Base-by-base conservation (phyloP, 2,329 filamentous ascomycete genomes). In the Coniochaeta ligniaria region DNA sequence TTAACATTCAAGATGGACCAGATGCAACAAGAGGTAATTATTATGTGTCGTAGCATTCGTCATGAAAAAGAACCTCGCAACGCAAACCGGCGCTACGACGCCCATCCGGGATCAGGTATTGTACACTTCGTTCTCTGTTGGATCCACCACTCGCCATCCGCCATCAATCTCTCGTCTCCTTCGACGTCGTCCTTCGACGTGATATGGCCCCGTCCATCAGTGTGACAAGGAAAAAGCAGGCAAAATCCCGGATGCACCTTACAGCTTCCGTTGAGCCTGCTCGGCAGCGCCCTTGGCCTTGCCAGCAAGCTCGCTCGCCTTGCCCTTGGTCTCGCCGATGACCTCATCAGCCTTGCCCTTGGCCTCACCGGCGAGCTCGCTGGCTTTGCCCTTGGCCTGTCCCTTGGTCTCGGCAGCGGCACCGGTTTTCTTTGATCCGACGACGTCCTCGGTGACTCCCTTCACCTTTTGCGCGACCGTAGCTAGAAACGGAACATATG, bases 391-490 rank as follows among this genome's bases (percentile, higher is more conserved):
- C 14, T 71, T 70, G 2, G 73, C 70, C 63, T 76, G 72, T 59
- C 70, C 70, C 22, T 65, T 66, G 55, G 67, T 54, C 3, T 80
- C 69, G 6, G 74, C 66, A 14, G 73, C 71, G 28, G 74, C 74
- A 31, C 80, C 73, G 71, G 83, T 83, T 58, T 78, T 74, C 69
- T 85, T 85, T 61, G 74, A 9, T 14, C 24, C 56, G 35, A 38
- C 68, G 11, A 76, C 71, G 41, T 36, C 31, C 54, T 57, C 35
- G 54, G 14, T 57, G 54, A 57, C 54, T 24, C 38, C 31, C 31
- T 57, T 57, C 8, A 26, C 54, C 54, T 57, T 60, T 5, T 56
- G 24, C 2, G 55, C 67, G 50, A 56, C 59, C 60, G 56, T 62
- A 22, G 67, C 69, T 31, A 74, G 73, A 6, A 9, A 57, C 22